Conservation (phyloP, 2,329 filamentous ascomycete genomes). For the Incumbomyces lentus region DNA sequence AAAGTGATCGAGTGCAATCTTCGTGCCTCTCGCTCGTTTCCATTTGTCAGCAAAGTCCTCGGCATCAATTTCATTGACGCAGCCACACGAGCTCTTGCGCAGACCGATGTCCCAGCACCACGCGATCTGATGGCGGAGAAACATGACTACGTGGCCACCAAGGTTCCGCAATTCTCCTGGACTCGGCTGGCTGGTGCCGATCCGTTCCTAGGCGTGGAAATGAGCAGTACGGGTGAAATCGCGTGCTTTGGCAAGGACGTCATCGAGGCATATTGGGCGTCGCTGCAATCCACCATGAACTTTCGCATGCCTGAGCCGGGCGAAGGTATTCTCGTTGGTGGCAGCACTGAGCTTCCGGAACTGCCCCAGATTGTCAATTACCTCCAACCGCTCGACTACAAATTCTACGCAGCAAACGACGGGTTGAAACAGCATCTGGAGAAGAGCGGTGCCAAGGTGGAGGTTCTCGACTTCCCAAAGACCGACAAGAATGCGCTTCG, state of each 20-base stretch:
- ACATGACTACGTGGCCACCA: conserved; percentile 88
- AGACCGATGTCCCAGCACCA: conserved; percentile 71
- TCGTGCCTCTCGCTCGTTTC: conserved; percentile 93
- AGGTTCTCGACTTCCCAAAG: conserved; percentile 94
- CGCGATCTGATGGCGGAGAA: conserved; percentile 80
- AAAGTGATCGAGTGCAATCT: conserved; percentile 99
- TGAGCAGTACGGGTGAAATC: conserved; percentile 95
- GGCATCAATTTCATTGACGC: conserved; percentile 95
- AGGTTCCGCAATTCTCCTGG: conserved; percentile 98
- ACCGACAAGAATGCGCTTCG: conserved; percentile 89
- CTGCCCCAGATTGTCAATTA: conserved; percentile 76
- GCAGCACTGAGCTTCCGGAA: conserved; percentile 61
- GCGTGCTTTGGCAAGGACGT: conserved; percentile 96
- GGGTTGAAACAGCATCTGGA: conserved; percentile 79
- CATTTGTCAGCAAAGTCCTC: conserved; percentile 94
- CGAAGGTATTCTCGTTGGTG: conserved; percentile 89
- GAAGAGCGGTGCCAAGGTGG: conserved; percentile 43
- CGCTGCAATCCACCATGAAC: conserved; percentile 96
- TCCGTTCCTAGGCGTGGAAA: conserved; percentile 95
- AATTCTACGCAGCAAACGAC: conserved; percentile 75
- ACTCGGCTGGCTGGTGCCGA: conserved; percentile 94
- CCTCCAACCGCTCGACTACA: conserved; percentile 82
- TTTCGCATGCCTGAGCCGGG: conserved; percentile 93
- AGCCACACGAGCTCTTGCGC: conserved; percentile 83
- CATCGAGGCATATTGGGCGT: conserved; percentile 95